Percentiles rank a stretch among this genome's conserved stretches.
Conservation (phyloP, 2,329 filamentous ascomycete genomes). For the Neopestalotiopsis sp. region DNA sequence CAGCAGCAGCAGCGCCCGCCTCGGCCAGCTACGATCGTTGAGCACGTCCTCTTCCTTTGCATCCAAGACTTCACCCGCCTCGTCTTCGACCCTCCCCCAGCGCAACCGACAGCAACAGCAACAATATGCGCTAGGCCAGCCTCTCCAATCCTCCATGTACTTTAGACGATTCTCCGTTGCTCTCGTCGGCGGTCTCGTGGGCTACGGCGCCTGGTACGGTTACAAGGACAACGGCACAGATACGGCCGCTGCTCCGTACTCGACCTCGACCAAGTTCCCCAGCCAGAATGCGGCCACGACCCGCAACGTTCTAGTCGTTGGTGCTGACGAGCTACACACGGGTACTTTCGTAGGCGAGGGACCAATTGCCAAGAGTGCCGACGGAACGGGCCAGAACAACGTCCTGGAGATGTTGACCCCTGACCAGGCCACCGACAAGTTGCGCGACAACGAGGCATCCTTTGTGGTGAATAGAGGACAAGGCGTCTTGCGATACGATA, state of each 20-base stretch:
- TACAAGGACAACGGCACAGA: slow-evolving; percentile 58
- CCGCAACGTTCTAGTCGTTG: slow-evolving; percentile 81
- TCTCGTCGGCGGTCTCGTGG: slow-evolving; percentile 73
- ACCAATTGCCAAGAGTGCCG: slow-evolving; percentile 86
- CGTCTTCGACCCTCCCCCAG: slow-evolving; percentile 33
- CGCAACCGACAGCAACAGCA: slow-evolving; percentile 36
- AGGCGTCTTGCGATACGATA: slow-evolving; percentile 92
- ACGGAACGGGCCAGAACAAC: slow-evolving; percentile 77
- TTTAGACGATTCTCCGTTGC: slow-evolving; percentile 71
- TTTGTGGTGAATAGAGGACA: slow-evolving; percentile 88
- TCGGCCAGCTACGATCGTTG: slow-evolving; percentile 22
- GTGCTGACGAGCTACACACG: slow-evolving; percentile 88
- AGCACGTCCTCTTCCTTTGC: slow-evolving; percentile 42
- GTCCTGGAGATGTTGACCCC: slow-evolving; percentile 96
- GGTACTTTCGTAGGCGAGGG: slow-evolving; percentile 84
- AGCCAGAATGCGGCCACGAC: slow-evolving; percentile 51
- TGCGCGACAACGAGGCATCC: slow-evolving; percentile 89
- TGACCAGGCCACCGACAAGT: slow-evolving; percentile 88
- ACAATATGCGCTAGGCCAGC: slow-evolving; percentile 47
- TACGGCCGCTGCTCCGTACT: slow-evolving; percentile 41
- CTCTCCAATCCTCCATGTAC: slow-evolving; percentile 76
- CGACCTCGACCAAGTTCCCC: slow-evolving; percentile 44
- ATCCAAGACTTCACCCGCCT: slow-evolving; percentile 25
- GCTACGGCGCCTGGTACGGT: slow-evolving; percentile 78
- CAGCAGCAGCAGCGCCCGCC: slow-evolving; percentile 31